Evolutionary conservation across 495 filamentous ascomycete genomes (phyloP).

Genomic region (Trichoderma erinaceum): DNA sequence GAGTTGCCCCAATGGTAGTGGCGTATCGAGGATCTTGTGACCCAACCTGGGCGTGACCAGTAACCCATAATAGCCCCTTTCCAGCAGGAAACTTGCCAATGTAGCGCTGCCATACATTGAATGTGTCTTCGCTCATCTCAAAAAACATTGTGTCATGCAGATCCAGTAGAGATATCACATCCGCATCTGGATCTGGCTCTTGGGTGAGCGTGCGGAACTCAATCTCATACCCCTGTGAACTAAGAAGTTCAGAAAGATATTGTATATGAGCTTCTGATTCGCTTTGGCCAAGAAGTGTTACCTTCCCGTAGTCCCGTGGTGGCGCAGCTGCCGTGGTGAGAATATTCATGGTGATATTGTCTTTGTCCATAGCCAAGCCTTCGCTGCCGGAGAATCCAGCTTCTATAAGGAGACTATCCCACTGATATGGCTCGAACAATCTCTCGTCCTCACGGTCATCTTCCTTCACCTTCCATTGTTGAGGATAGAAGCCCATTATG

Average conservation of each 20-base stretch:
- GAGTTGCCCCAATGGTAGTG: background rate
- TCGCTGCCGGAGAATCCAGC: constrained; percentile 32
- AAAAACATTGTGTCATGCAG: constrained; percentile 22
- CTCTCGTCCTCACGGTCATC: constrained; percentile 25
- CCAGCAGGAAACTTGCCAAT: background rate
- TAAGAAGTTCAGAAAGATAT: background rate
- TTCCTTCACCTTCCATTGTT: constrained; percentile 40
- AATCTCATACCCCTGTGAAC: background rate
- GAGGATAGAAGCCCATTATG: constrained; percentile 32
- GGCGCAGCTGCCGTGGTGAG: background rate
- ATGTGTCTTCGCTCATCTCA: constrained; percentile 14
- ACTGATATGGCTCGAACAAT: constrained; percentile 28
- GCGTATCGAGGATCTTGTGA: constrained; percentile 16
- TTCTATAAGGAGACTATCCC: constrained; percentile 28
- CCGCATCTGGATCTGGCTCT: constrained; percentile 10
- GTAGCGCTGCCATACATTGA: background rate
- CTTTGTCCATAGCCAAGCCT: constrained; percentile 21
- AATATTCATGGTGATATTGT: background rate
- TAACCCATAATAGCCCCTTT: constrained; percentile 17
- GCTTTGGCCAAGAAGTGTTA: background rate
- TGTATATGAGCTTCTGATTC: background rate
- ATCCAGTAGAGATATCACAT: constrained; percentile 22
- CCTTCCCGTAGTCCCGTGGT: background rate
- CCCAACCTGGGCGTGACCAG: constrained; percentile 14
- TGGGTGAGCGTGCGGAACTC: background rate